phyloP scores from a whole-genome alignment of 192 early-diverging fungal genomes.

The Neocallimastix lanati region DNA sequence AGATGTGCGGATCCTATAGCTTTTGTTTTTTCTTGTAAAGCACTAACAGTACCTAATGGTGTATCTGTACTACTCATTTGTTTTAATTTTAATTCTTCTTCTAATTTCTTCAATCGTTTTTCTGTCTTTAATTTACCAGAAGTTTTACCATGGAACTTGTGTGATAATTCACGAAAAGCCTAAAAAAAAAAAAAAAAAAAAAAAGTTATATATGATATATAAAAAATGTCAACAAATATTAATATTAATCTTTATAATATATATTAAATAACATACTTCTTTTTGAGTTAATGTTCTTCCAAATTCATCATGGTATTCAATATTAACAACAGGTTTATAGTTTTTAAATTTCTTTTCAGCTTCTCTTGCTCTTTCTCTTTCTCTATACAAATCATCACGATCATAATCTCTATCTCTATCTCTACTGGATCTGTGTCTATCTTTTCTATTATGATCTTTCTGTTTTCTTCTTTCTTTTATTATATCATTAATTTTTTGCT shows the following conservation, averaged over 20 bases:
- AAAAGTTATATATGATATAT: too few species aligned
- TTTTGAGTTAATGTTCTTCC: constrained; percentile 65
- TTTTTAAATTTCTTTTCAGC: constrained; percentile 57
- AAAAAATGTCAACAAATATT: too few species aligned
- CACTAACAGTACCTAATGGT: constrained; percentile 53
- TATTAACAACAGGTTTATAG: constrained; percentile 75
- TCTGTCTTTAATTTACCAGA: constrained; percentile 91
- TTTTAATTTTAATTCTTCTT: constrained; percentile 59
- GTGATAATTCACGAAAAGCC: constrained; percentile 76
- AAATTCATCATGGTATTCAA: constrained; percentile 80
- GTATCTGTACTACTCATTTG: constrained; percentile 54
- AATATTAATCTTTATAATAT: background rate
- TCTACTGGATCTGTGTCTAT: constrained; percentile 11
- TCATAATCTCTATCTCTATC: constrained; percentile 5
- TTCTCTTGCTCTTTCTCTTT: constrained; percentile 15
- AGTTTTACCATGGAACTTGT: constrained; percentile 88
- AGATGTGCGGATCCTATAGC: constrained; percentile 50
- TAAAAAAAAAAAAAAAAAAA: constrained; percentile 8
- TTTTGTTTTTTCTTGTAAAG: constrained; percentile 35
- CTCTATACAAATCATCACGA: constrained; percentile 1
- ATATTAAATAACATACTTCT: constrained; percentile 30
- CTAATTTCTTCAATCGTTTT: constrained; percentile 59
- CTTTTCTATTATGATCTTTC: constrained; percentile 44
- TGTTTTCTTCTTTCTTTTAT: constrained; percentile 39
- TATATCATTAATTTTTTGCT: constrained; percentile 41